A percentile compares a stretch with the other conserved stretches of the same genome.
Conservation (phyloP, 2,329 filamentous ascomycete species). For the Ceratocystis albifundus region DNA sequence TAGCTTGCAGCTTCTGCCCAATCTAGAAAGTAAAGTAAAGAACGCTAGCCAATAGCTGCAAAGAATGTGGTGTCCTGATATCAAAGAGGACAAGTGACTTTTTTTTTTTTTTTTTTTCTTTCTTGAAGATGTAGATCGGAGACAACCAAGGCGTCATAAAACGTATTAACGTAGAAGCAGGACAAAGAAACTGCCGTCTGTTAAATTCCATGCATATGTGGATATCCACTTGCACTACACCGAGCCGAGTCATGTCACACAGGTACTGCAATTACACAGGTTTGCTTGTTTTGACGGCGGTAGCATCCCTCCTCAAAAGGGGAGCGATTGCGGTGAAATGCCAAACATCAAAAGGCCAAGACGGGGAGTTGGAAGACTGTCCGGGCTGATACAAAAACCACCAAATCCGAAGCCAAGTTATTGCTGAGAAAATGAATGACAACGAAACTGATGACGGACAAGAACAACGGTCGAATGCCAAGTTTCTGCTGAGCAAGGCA, state of each 20-base stretch:
- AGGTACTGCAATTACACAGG: slow-evolving; percentile 7
- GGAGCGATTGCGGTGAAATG: background rate
- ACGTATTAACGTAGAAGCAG: background rate
- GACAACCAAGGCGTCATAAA: background rate
- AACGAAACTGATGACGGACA: background rate
- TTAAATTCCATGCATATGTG: background rate
- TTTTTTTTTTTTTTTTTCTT: background rate
- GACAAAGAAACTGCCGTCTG: background rate
- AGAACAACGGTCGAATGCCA: background rate
- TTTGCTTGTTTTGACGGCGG: slow-evolving; percentile 8
- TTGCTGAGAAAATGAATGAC: background rate
- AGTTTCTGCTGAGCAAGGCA: background rate
- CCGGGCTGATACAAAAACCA: background rate
- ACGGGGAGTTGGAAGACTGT: background rate
- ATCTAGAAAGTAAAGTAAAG: too few relatives aligned
- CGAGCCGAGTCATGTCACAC: slow-evolving; percentile 5
- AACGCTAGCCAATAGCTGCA: background rate
- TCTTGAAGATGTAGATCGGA: background rate
- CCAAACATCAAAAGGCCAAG: background rate
- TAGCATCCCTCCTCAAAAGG: background rate
- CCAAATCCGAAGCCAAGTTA: background rate
- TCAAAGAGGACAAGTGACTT: background rate
- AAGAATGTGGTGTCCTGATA: background rate
- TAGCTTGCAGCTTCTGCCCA: too few relatives aligned
- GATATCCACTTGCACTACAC: slow-evolving; percentile 3